Evolutionary conservation across 2,329 filamentous ascomycete species (phyloP).

Genomic region (Erysiphe neolycopersici): DNA sequence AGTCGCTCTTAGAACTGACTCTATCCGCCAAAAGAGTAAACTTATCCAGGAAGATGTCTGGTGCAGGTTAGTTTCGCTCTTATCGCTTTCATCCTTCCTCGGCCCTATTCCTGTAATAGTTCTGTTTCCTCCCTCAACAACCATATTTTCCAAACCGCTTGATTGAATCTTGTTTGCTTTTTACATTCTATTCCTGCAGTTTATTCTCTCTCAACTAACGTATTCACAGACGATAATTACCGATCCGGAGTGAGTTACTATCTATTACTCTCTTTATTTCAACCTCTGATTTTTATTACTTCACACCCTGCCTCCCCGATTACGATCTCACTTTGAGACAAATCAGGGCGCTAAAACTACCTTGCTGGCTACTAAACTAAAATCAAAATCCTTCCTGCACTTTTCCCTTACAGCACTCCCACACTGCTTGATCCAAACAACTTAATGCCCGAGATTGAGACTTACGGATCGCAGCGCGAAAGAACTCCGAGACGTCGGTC

Average conservation of each 20-base stretch:
- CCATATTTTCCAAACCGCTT: neutral
- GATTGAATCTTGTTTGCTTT: neutral
- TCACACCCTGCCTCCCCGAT: neutral
- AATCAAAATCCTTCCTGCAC: neutral
- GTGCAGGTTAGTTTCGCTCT: slow-evolving; percentile 5
- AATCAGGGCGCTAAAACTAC: neutral
- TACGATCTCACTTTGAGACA: neutral
- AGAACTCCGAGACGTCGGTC: slow-evolving; percentile 53
- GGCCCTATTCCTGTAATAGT: neutral
- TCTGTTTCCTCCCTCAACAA: neutral
- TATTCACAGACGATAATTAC: slow-evolving; percentile 5
- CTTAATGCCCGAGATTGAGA: slow-evolving; percentile 11
- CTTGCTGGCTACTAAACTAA: neutral
- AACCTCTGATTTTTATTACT: neutral
- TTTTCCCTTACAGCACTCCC: neutral
- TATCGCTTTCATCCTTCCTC: neutral
- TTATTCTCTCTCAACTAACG: slow-evolving; percentile 3
- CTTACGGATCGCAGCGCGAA: slow-evolving; percentile 38
- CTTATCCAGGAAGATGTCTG: slow-evolving; percentile 5
- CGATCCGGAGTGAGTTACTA: slow-evolving; percentile 5
- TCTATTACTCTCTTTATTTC: neutral
- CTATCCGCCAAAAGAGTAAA: slow-evolving; percentile 2
- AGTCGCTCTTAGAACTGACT: slow-evolving; percentile 1
- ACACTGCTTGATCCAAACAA: neutral
- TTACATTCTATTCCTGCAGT: neutral